A percentile compares a stretch with the other conserved stretches of the same genome.
Conservation (phyloP, 306 rosid species). For the Pueraria montana region DNA sequence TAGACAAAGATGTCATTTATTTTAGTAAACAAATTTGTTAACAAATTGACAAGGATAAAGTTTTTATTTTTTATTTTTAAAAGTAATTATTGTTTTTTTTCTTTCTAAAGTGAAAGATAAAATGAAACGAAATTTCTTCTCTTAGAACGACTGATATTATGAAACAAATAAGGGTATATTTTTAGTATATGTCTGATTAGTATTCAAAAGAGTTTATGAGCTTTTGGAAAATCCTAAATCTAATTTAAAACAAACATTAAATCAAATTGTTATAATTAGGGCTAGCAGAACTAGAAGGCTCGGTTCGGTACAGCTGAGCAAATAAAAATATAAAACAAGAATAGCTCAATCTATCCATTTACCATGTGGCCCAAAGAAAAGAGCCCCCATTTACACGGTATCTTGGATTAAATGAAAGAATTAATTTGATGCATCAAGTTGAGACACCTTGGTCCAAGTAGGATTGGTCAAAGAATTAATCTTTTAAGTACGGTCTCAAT, state of each 20-base stretch:
- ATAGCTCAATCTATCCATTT: too few relatives aligned
- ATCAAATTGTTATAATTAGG: background rate
- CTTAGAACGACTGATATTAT: background rate
- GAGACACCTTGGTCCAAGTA: too few relatives aligned
- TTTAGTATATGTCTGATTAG: background rate
- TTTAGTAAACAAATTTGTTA: background rate
- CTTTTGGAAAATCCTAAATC: background rate
- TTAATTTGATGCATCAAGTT: too few relatives aligned
- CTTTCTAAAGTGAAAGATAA: background rate
- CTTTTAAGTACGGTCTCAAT: too few relatives aligned
- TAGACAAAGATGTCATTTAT: background rate
- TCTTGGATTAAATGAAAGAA: too few relatives aligned
- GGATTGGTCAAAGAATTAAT: too few relatives aligned
- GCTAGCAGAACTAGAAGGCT: too few relatives aligned
- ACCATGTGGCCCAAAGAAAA: too few relatives aligned
- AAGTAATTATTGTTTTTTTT: background rate
- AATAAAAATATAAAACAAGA: too few relatives aligned
- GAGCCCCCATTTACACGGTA: too few relatives aligned
- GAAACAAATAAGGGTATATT: background rate
- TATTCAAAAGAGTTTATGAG: background rate
- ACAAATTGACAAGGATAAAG: background rate
- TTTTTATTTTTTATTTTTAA: too few relatives aligned
- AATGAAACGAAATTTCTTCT: background rate
- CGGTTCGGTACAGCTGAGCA: too few relatives aligned
- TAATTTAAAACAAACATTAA: slow-evolving; percentile 13